Percentiles rank a stretch among this genome's conserved stretches.
These are phyloP conservation scores for Takakia lepidozioides DNA, from an alignment of 225 moss, liverwort and hornwort genomes.

Conservation along the genomic window DNA sequence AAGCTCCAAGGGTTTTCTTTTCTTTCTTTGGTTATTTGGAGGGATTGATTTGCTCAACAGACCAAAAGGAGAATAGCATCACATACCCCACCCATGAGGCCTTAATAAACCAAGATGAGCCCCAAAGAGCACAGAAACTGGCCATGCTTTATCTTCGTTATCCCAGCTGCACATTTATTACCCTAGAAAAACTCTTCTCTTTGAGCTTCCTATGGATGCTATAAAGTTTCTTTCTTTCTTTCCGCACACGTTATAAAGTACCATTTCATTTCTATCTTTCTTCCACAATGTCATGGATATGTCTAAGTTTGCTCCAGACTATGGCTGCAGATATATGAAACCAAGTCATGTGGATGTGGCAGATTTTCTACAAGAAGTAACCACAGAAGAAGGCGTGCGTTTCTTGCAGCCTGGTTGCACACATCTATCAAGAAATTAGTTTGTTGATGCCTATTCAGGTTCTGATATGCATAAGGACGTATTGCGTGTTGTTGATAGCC, in stretches of 20 bases:
- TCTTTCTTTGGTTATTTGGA: no score
- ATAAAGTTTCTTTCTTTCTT: background rate
- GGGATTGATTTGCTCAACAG: background rate
- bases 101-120: no score
- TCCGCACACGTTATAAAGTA: background rate
- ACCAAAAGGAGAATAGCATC: no score
- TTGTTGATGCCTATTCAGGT: conserved; percentile 46
- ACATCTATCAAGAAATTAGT: conserved; percentile 38
- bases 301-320: background rate
- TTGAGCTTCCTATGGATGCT: background rate
- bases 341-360: conserved; percentile 79
- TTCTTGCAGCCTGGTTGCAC: conserved; percentile 43
- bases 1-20: no score
- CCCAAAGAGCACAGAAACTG: no score
- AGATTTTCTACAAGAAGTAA: conserved; percentile 76
- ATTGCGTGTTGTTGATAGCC: conserved; percentile 47
- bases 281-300: background rate
- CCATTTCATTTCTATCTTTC: background rate
- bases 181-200: background rate
- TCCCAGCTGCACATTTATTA: background rate
- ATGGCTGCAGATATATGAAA: conserved; percentile 61
- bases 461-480: conserved; percentile 71
- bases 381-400: conserved; percentile 53
- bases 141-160: background rate
- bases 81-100: no score